phyloP scores from a whole-genome alignment of 176 grass and related monocot genomes.

The Musa acuminata region DNA sequence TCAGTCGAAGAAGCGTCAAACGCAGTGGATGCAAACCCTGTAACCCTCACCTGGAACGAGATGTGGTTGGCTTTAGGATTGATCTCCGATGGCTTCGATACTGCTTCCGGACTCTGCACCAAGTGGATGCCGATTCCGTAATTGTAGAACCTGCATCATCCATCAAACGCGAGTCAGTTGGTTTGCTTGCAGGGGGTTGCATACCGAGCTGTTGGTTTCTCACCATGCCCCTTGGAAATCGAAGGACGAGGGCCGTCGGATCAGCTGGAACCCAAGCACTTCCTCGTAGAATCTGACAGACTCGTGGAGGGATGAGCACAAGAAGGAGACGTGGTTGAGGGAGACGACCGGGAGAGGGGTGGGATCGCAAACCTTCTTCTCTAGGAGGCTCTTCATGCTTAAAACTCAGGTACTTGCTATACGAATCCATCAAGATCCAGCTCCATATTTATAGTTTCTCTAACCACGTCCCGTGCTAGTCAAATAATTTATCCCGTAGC shows the following conservation, averaged over 20 bases:
- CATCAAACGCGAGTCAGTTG: no score
- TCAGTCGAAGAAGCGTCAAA: background rate
- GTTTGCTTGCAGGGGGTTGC: no score
- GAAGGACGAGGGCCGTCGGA: conserved; percentile 59
- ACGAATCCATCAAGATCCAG: no score
- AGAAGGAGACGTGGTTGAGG: conserved; percentile 77
- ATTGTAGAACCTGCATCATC: conserved; percentile 41
- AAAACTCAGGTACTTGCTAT: background rate
- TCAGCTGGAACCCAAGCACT: conserved; percentile 64
- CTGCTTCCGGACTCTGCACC: conserved; percentile 34
- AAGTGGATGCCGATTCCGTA: conserved; percentile 64
- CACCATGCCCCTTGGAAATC: conserved; percentile 74
- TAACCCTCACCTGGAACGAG: conserved; percentile 54
- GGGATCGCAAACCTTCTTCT: conserved; percentile 6
- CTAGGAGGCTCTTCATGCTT: conserved; percentile 4
- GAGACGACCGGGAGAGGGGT: conserved; percentile 35
- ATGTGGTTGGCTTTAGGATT: conserved; percentile 65
- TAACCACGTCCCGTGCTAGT: no score
- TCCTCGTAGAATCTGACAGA: conserved; percentile 57
- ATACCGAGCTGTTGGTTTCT: background rate
- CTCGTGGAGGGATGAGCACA: conserved; percentile 40
- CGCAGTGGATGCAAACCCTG: background rate
- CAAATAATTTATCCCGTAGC: no score
- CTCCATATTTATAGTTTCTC: no score
- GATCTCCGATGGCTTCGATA: conserved; percentile 26